phyloP scores from a whole-genome alignment of 2,329 filamentous ascomycete genomes.

The Exophiala bonariae region DNA sequence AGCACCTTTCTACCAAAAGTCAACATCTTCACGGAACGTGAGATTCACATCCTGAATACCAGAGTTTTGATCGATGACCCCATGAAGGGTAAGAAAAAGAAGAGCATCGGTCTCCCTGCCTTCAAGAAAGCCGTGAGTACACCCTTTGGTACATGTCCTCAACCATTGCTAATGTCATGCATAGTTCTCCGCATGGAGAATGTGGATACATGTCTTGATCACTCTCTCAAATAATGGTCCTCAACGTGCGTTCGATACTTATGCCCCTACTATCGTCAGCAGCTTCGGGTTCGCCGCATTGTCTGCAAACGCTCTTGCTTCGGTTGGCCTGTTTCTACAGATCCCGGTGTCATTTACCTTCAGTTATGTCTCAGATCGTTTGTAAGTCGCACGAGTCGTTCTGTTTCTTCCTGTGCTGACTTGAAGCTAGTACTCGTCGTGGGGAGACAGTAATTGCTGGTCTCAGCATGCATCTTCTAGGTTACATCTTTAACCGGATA shows the following conservation, averaged over 20 bases:
- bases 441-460: conserved; percentile 55
- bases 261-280: conserved; percentile 55
- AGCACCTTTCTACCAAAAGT: conserved; percentile 41
- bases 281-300: conserved; percentile 53
- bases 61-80: conserved; percentile 48
- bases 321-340: conserved; percentile 55
- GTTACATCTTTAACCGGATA: conserved; percentile 55
- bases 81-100: conserved; percentile 43
- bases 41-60: conserved; percentile 42
- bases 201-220: conserved; percentile 55
- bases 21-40: conserved; percentile 41
- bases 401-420: background rate
- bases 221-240: conserved; percentile 52
- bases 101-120: conserved; percentile 43
- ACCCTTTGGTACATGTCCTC: conserved; percentile 27
- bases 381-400: conserved; percentile 36
- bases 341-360: conserved; percentile 54
- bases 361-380: conserved; percentile 55
- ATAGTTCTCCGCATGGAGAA: conserved; percentile 51
- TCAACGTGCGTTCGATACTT: conserved; percentile 48
- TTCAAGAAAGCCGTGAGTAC: conserved; percentile 44
- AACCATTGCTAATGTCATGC: background rate
- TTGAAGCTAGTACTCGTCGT: conserved; percentile 43
- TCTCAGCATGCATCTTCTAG: conserved; percentile 49
- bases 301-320: conserved; percentile 54